Conservation (phyloP, 306 rosid genomes). For the Casuarina glauca region DNA sequence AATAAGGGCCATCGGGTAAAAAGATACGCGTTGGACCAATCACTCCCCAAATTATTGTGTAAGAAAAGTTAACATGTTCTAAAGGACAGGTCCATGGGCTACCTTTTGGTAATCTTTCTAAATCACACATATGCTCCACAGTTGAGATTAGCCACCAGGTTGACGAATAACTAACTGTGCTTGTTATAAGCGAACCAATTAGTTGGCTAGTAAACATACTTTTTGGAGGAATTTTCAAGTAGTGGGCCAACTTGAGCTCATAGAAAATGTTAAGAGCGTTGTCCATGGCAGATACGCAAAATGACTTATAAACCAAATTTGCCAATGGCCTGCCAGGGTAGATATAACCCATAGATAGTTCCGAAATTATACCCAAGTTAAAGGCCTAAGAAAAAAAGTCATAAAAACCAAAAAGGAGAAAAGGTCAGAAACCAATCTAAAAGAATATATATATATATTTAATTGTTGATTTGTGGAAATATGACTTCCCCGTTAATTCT, state of each 20-base stretch:
- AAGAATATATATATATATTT: too few relatives aligned
- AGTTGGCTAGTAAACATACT: background rate
- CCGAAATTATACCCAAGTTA: background rate
- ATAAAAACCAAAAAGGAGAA: too few relatives aligned
- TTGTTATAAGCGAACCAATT: background rate
- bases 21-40: background rate
- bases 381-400: background rate
- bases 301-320: background rate
- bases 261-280: background rate
- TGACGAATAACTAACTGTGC: constrained; percentile 27
- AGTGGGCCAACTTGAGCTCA: constrained; percentile 12
- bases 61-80: constrained; percentile 42
- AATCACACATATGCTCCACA: constrained; percentile 37
- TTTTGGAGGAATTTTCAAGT: constrained; percentile 14
- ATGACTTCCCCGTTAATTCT: too few relatives aligned
- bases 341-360: background rate
- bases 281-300: background rate
- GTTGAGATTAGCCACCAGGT: constrained; percentile 51
- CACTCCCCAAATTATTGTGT: constrained; percentile 39
- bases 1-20: constrained; percentile 27
- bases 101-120: constrained; percentile 32
- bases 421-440: too few relatives aligned
- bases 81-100: constrained; percentile 59
- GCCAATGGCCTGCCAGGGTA: background rate
- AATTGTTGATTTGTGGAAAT: too few relatives aligned